Conservation (phyloP, 2,329 filamentous ascomycete species). For the Trichoderma afroharzianum region DNA sequence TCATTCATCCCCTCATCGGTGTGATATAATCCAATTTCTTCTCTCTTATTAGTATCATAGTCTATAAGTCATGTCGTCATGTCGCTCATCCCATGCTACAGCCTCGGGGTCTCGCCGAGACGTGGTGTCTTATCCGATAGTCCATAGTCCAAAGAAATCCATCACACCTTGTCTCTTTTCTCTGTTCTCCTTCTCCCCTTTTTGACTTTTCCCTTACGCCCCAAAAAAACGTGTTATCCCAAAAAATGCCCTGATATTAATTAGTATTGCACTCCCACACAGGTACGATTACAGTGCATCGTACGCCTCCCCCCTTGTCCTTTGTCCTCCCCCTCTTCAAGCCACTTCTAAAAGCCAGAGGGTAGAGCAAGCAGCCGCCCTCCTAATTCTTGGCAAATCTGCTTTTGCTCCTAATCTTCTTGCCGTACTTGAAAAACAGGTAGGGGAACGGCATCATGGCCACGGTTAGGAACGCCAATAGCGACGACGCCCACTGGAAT, state of each 20-base stretch:
- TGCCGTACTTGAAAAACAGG: conserved; percentile 59
- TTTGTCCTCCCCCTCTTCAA: neutral
- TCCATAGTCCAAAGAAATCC: neutral
- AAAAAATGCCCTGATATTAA: neutral
- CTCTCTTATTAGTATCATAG: neutral
- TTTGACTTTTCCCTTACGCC: neutral
- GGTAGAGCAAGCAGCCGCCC: neutral
- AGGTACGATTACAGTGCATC: neutral
- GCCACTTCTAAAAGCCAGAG: neutral
- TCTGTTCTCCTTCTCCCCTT: neutral
- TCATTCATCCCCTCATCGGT: neutral
- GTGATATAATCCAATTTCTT: conserved; percentile 3
- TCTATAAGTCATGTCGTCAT: conserved; percentile 7
- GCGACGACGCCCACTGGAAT: conserved; percentile 64
- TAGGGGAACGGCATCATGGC: conserved; percentile 63
- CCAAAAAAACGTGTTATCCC: neutral
- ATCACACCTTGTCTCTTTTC: neutral
- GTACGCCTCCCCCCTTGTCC: neutral
- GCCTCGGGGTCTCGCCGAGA: neutral
- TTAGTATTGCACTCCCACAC: conserved; percentile 5
- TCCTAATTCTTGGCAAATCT: conserved; percentile 44
- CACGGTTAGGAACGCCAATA: conserved; percentile 59
- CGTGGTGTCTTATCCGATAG: conserved; percentile 8
- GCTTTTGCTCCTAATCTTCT: conserved; percentile 52
- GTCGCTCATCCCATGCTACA: neutral